phyloP scores from a whole-genome alignment of 306 rosid species.

The Aeschynomene evenia region DNA sequence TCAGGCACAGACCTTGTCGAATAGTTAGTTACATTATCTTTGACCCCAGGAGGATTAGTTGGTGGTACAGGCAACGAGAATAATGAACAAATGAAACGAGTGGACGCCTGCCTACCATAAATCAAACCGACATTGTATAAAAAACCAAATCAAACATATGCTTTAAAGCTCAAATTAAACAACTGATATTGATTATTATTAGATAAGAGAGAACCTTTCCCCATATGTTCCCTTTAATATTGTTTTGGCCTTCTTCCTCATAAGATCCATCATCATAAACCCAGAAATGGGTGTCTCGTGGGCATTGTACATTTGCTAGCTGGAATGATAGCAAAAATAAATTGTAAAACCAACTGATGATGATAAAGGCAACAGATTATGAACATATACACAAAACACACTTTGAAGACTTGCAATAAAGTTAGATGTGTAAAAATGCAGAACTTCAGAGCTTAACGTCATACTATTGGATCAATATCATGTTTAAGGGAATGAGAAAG shows the following conservation, averaged over 20 bases:
- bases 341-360: conserved; percentile 11
- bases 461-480: neutral
- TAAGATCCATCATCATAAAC: conserved; percentile 92
- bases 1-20: conserved; percentile 72
- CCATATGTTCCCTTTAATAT: conserved; percentile 93
- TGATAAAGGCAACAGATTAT: conserved; percentile 13
- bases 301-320: conserved; percentile 94
- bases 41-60: conserved; percentile 53
- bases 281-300: conserved; percentile 94
- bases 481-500: neutral
- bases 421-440: conserved; percentile 2
- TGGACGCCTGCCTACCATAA: conserved; percentile 96
- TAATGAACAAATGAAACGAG: conserved; percentile 81
- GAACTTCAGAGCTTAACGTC: conserved; percentile 8
- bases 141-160: conserved; percentile 47
- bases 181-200: conserved; percentile 33
- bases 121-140: conserved; percentile 54
- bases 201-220: conserved; percentile 93
- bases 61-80: conserved; percentile 83
- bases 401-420: neutral
- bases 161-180: conserved; percentile 36
- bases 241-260: conserved; percentile 97
- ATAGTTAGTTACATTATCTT: conserved; percentile 50
- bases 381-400: neutral
- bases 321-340: conserved; percentile 40